Base-by-base conservation (phyloP, 2,329 filamentous ascomycete genomes). In the Arthrocladium fulminans region DNA sequence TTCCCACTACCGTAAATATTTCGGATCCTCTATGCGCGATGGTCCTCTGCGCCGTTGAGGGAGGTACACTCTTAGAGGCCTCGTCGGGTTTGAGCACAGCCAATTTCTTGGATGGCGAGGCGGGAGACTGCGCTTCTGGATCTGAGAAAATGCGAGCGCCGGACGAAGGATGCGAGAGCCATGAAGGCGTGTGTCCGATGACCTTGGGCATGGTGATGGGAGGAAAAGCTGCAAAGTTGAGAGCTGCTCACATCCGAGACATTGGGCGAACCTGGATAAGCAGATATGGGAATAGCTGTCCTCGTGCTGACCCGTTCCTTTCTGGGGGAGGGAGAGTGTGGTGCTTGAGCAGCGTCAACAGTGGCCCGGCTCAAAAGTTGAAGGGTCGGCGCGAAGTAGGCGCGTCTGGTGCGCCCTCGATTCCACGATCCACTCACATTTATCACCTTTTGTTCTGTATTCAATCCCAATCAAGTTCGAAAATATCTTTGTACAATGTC, bases 1-100 rank as follows among this genome's bases (percentile, higher is more conserved):
- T 89, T 42, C 89, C 89, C 34, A 85, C 82, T 17, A 88, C 89
- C 10, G 88, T 81, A 63, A 97, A 97, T 8, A 97, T 72, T 61
- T 98, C 89, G 1, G 86, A 88, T 13, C 86, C 88, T 51, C 90
- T 76, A 43, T 79, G 80, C 8, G 88, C 89, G 59, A 97, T 83
- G 0, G 81, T 88, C 54, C 70, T 72, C 17, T 63, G 66, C 1
- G 77, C 67, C 2, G 73, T 67, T n/a, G 55, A 54, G 24, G 56
- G 57, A 39, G 61, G 55, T 53, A 45, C 44, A 12, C 45, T 7
- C 12, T 50, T 17, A 20, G 15, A 5, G 6, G 7, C 10, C 19
- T 55, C 61, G 60, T 23, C 24, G 40, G 61, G 8, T 13, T 51
- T 64, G 13, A 63, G 57, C 49, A 70, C 70, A 12, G 67, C 63